These are phyloP conservation scores for Zostera marina DNA, from an alignment of 116 monocot genomes.

Conservation along the genomic window DNA sequence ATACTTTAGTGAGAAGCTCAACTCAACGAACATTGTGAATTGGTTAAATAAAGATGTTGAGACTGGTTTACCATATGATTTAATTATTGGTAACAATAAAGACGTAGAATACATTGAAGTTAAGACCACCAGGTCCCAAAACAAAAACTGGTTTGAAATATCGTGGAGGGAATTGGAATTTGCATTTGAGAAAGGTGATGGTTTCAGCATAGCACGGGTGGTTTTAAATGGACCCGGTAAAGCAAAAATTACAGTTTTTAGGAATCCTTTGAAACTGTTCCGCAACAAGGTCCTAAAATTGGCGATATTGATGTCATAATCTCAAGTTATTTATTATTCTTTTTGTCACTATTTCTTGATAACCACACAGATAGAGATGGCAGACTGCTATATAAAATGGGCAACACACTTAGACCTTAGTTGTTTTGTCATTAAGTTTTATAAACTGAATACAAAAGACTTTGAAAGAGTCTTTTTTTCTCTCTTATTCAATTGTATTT, in stretches of 20 bases:
- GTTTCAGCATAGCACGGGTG: constrained; percentile 65
- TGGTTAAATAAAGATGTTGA: constrained; percentile 80
- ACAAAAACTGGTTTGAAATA: constrained; percentile 72
- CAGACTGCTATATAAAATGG: too few species aligned
- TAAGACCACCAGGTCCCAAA: constrained; percentile 55
- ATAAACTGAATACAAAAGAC: too few species aligned
- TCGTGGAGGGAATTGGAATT: constrained; percentile 77
- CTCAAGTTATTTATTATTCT: background rate
- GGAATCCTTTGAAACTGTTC: constrained; percentile 56
- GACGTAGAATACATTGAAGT: constrained; percentile 65
- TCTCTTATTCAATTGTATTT: too few species aligned
- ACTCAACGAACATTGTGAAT: constrained; percentile 24
- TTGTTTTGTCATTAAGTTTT: too few species aligned
- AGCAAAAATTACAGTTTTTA: constrained; percentile 50
- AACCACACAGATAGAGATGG: too few species aligned
- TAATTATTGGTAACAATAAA: constrained; percentile 28
- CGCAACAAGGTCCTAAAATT: constrained; percentile 46
- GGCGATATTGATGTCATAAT: constrained; percentile 50
- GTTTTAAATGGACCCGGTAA: constrained; percentile 21
- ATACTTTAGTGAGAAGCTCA: constrained; percentile 43
- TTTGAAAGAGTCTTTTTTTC: too few species aligned
- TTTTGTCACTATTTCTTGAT: too few species aligned
- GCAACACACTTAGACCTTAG: too few species aligned
- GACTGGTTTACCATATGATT: constrained; percentile 81
- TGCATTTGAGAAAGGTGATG: constrained; percentile 55